A percentile compares a stretch with the other conserved stretches of the same genome.
These are phyloP conservation scores for Aspergillus coremiiformis DNA, from an alignment of 495 filamentous ascomycete genomes.

Conservation along the genomic window DNA sequence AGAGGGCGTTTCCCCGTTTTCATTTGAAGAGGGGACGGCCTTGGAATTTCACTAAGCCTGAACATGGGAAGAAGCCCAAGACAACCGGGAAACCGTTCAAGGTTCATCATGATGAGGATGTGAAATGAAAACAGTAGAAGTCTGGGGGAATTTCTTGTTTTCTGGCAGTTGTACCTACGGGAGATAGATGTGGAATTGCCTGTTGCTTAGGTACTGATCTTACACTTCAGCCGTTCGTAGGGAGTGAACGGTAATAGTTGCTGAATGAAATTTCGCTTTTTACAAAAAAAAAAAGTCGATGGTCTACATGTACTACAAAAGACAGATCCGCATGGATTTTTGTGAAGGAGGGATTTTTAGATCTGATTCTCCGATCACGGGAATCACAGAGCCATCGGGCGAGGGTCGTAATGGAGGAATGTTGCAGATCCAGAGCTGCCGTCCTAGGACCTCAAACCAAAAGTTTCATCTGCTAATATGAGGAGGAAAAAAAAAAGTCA, in stretches of 20 bases:
- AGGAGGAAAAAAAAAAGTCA: slow-evolving; percentile 10
- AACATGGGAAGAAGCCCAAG: not conserved
- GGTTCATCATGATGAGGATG: not conserved
- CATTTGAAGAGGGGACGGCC: not conserved
- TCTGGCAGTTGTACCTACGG: not conserved
- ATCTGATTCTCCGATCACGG: not conserved
- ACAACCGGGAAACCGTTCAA: not conserved
- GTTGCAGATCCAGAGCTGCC: slow-evolving; percentile 1
- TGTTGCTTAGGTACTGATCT: too few relatives aligned
- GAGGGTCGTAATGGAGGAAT: not conserved
- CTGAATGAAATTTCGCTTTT: too few relatives aligned
- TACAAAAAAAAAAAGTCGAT: too few relatives aligned
- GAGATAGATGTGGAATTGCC: too few relatives aligned
- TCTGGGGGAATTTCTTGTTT: not conserved
- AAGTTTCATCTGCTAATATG: slow-evolving; percentile 6
- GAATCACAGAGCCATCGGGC: not conserved
- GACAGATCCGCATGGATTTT: too few relatives aligned
- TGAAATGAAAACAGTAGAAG: not conserved
- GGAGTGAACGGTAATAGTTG: too few relatives aligned
- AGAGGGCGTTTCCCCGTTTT: not conserved
- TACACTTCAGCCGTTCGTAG: too few relatives aligned
- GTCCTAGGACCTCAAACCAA: slow-evolving; percentile 3
- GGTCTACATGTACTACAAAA: too few relatives aligned
- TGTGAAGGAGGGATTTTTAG: not conserved
- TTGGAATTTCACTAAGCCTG: not conserved